phyloP scores from a whole-genome alignment of 495 filamentous ascomycete species.

The Aspergillus ellipticus region DNA sequence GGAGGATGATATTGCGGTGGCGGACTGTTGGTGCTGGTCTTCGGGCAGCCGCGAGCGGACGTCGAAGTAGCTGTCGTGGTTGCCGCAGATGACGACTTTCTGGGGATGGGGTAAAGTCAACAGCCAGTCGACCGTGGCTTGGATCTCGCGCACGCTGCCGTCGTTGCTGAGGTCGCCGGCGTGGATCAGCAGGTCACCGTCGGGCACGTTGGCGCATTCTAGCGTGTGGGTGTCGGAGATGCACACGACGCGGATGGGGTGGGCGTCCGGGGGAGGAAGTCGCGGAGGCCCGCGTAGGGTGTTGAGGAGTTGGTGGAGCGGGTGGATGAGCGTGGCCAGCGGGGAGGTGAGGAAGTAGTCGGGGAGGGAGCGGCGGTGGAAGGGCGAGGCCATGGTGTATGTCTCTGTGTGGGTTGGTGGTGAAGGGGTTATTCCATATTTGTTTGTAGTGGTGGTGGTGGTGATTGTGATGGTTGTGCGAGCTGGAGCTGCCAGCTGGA shows the following conservation, averaged over 20 bases:
- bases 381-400: conserved; percentile 39
- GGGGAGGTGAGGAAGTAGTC: conserved; percentile 50
- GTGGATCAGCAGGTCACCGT: conserved; percentile 84
- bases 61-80: conserved; percentile 85
- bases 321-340: conserved; percentile 44
- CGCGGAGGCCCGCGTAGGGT: conserved; percentile 60
- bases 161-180: conserved; percentile 78
- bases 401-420: background rate
- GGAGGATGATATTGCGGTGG: conserved; percentile 6
- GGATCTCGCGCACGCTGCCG: conserved; percentile 68
- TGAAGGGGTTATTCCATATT: conserved; percentile 1
- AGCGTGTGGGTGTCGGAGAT: conserved; percentile 85
- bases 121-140: conserved; percentile 78
- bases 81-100: conserved; percentile 85
- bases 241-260: conserved; percentile 72
- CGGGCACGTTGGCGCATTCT: conserved; percentile 59
- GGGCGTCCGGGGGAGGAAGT: conserved; percentile 44
- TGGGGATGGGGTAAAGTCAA: conserved; percentile 63
- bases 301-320: conserved; percentile 59
- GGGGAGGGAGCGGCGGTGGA: conserved; percentile 42
- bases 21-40: conserved; percentile 41
- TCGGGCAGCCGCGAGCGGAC: conserved; percentile 39
- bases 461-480: background rate
- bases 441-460: background rate
- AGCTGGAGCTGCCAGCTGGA: too few species aligned